Base-by-base conservation (phyloP, 345 rosid species). In the Eucalyptus pauciflora region DNA sequence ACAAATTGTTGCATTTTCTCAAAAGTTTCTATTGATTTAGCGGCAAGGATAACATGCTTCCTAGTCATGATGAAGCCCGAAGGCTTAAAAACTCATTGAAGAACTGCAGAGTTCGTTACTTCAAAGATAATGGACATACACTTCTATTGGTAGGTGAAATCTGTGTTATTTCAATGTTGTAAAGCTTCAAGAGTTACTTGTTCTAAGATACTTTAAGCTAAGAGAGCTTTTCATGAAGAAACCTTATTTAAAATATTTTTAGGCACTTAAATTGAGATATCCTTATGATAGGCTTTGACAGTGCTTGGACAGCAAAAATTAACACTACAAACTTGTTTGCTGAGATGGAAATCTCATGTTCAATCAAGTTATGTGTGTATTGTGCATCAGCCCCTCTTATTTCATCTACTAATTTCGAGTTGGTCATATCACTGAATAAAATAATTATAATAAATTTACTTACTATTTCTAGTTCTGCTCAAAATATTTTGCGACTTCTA, bases 71-170 rank as follows among this genome's bases (percentile, higher is more conserved):
- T 88, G 99, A 97, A 94, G 94, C 95, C 16, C 86, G 88, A 89
- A 93, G 97, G 87, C 98, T 97, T 46, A 87, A 87, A 49, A 91
- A 88, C 11, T 62, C 92, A 45, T 87, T 97, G 80, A 91, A 92
- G 90, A 93, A 97, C 89, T 97, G 99, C 90, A 91, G 76, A 31
- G 92, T 96, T 89, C 96, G 98, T 79, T 37, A 62, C 93, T 97
- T 97, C 93, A 95, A 94, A 91, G 98, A 94, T 86, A 95, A 96
- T 27, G 99, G 99, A 7, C 98, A 97, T 91, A 88, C 96, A 89
- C 95, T 97, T 92, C 87, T 97, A 88, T 62, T 96, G 94, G 99
- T 97, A 94, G 43, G 91, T 87, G 22, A 88, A 87, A 37, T 89
- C 41, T 81, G 37, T 50, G 58, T 6, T 37, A 25, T 83, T 56